phyloP scores from a whole-genome alignment of 2,329 filamentous ascomycete genomes.

The Westerdykella ornata region DNA sequence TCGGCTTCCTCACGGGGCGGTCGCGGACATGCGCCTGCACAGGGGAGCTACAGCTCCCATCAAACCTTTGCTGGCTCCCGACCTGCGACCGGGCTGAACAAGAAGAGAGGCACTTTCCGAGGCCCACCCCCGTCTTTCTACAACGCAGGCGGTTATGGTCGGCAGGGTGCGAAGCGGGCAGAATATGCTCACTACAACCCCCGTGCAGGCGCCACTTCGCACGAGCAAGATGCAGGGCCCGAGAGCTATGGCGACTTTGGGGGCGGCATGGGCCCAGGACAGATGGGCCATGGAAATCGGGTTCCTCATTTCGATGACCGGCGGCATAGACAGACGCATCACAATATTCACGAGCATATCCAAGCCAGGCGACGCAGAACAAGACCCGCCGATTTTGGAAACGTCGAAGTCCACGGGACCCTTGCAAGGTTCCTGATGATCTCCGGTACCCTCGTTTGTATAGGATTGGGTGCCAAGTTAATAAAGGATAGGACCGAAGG shows the following conservation, averaged over 20 bases:
- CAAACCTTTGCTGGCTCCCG: constrained; percentile 62
- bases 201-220: constrained; percentile 3
- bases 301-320: constrained; percentile 72
- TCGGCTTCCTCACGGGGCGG: constrained; percentile 27
- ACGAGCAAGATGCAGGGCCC: constrained; percentile 18
- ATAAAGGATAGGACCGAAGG: too few species aligned
- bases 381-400: constrained; percentile 2
- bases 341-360: constrained; percentile 52
- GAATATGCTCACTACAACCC: constrained; percentile 37
- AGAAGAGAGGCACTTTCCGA: constrained; percentile 66
- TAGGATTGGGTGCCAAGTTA: background rate
- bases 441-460: background rate
- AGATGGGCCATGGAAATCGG: constrained; percentile 43
- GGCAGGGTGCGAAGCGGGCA: constrained; percentile 53
- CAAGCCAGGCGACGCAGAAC: constrained; percentile 36
- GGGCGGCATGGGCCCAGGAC: constrained; percentile 56
- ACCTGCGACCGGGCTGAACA: constrained; percentile 72
- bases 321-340: constrained; percentile 68
- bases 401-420: background rate
- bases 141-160: constrained; percentile 70
- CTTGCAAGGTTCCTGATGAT: background rate
- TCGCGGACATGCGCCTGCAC: constrained; percentile 45
- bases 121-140: constrained; percentile 90
- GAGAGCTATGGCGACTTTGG: constrained; percentile 30
- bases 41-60: constrained; percentile 45